Evolutionary conservation across 2,329 filamentous ascomycete species (phyloP).

Genomic region (Apiospora koreana): DNA sequence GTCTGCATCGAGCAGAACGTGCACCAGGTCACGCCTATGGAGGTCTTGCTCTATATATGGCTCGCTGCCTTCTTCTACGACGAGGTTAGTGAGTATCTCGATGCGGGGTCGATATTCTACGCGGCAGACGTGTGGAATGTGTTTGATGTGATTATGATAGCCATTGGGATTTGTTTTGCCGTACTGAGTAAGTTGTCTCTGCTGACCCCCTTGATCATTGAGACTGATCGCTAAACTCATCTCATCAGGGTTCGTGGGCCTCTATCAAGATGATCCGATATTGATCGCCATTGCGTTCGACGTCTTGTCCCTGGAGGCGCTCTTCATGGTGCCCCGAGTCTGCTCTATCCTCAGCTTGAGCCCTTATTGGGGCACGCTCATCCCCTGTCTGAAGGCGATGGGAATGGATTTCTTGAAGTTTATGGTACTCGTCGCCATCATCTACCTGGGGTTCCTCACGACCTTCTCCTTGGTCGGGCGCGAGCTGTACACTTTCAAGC

Average conservation of each 20-base stretch:
- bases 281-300: constrained; percentile 84
- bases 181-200: constrained; percentile 60
- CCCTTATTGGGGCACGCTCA: constrained; percentile 86
- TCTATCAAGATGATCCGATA: constrained; percentile 57
- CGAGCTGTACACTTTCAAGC: constrained; percentile 61
- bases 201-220: background rate
- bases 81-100: constrained; percentile 79
- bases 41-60: constrained; percentile 80
- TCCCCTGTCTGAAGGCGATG: constrained; percentile 93
- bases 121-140: constrained; percentile 80
- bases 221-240: background rate
- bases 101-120: constrained; percentile 86
- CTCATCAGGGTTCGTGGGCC: constrained; percentile 62
- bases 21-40: constrained; percentile 64
- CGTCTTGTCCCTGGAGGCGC: constrained; percentile 82
- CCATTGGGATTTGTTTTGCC: constrained; percentile 71
- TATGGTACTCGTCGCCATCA: constrained; percentile 72
- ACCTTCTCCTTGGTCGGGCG: constrained; percentile 81
- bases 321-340: constrained; percentile 87
- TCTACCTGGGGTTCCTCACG: constrained; percentile 87
- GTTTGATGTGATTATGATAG: constrained; percentile 73
- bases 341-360: constrained; percentile 85
- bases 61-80: constrained; percentile 87
- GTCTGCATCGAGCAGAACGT: constrained; percentile 76
- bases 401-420: constrained; percentile 83